These are phyloP conservation scores for Geosmithia morbida DNA, from an alignment of 2,329 filamentous ascomycete genomes.

Conservation along the genomic window DNA sequence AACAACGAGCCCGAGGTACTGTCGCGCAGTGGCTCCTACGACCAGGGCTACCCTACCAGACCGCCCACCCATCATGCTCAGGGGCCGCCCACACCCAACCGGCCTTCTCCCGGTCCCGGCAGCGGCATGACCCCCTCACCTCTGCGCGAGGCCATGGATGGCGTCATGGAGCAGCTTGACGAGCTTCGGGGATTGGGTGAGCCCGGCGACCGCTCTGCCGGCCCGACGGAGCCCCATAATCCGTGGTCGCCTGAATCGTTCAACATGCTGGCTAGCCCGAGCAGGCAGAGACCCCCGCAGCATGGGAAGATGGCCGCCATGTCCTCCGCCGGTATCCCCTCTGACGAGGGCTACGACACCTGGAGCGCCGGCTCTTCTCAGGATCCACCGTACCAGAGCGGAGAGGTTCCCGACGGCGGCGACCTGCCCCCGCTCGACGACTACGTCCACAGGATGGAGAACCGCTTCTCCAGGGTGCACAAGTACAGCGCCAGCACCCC, in stretches of 20 bases:
- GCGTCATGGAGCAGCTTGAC: constrained; percentile 89
- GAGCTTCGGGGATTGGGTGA: constrained; percentile 42
- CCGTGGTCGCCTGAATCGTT: constrained; percentile 91
- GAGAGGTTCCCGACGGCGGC: constrained; percentile 13
- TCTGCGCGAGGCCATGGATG: constrained; percentile 88
- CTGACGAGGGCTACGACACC: constrained; percentile 47
- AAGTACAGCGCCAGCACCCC: constrained; percentile 33
- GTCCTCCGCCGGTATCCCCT: constrained; percentile 58
- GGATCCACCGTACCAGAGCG: constrained; percentile 24
- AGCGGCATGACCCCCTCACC: constrained; percentile 76
- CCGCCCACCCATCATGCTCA: constrained; percentile 33
- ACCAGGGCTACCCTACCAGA: constrained; percentile 14
- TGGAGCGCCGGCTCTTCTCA: constrained; percentile 40
- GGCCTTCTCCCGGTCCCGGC: constrained; percentile 18
- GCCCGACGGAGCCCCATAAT: constrained; percentile 37
- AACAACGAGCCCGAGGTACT: constrained; percentile 10
- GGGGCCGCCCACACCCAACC: constrained; percentile 45
- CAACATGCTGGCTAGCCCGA: constrained; percentile 28
- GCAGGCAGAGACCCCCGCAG: constrained; percentile 11
- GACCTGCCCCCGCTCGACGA: constrained; percentile 61
- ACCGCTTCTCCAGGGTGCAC: constrained; percentile 58
- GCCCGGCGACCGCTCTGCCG: background rate
- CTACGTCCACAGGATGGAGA: constrained; percentile 89
- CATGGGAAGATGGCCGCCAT: constrained; percentile 30
- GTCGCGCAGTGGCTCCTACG: constrained; percentile 18